These are phyloP conservation scores for Umbelopsis ramanniana DNA, from an alignment of 192 early-diverging fungal genomes.

Conservation along the genomic window DNA sequence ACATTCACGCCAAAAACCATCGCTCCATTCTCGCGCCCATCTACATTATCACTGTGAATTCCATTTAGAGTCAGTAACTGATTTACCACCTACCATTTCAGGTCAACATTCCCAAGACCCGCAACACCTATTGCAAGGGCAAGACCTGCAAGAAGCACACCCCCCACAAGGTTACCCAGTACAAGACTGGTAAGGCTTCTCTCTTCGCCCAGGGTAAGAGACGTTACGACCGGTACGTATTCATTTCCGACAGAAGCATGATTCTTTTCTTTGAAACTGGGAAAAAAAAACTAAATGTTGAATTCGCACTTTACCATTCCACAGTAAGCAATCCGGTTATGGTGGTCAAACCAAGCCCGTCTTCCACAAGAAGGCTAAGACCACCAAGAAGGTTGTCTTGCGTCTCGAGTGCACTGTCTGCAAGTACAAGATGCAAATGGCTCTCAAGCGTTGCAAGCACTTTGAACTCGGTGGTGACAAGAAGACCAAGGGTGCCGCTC, in stretches of 20 bases:
- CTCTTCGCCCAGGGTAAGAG: conserved; percentile 95
- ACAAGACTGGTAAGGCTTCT: conserved; percentile 99
- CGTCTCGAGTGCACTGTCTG: conserved; percentile 97
- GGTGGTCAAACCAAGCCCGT: conserved; percentile 99
- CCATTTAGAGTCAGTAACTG: background rate
- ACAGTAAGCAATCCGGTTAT: conserved; percentile 94
- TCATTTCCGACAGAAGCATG: background rate
- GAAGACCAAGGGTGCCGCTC: conserved; percentile 87
- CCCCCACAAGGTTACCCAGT: conserved; percentile 99
- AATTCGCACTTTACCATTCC: background rate
- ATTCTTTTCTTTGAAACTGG: too few relatives aligned
- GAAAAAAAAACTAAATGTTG: background rate
- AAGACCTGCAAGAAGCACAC: conserved; percentile 97
- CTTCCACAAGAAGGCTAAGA: conserved; percentile 99
- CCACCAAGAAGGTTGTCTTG: conserved; percentile 99
- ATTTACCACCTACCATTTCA: conserved; percentile 26
- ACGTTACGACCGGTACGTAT: conserved; percentile 38
- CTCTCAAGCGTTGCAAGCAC: conserved; percentile 99
- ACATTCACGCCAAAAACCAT: background rate
- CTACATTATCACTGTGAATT: background rate
- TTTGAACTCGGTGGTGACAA: conserved; percentile 99
- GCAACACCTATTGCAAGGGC: conserved; percentile 99
- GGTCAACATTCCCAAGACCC: conserved; percentile 99
- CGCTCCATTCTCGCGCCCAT: background rate
- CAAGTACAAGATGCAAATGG: conserved; percentile 98